Percentiles rank a stretch among this genome's conserved stretches.
These are phyloP conservation scores for Ogataea chonburiensis DNA, from an alignment of 805 yeast species.

Conservation along the genomic window DNA sequence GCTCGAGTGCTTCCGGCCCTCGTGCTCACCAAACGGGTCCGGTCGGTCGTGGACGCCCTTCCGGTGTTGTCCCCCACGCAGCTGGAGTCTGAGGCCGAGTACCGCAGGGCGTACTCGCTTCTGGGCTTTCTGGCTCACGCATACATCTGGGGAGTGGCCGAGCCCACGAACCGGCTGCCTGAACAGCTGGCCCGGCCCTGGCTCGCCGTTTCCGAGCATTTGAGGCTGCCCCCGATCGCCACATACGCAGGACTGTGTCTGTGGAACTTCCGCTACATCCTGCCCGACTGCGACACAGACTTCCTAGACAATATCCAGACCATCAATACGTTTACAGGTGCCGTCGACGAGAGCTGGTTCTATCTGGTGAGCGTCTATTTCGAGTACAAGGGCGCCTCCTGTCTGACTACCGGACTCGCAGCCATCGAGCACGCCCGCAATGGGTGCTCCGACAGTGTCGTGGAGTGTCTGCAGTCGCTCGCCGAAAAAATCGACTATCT, in stretches of 20 bases:
- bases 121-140: slow-evolving; percentile 83
- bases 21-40: slow-evolving; percentile 59
- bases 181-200: slow-evolving; percentile 68
- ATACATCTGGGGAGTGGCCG: slow-evolving; percentile 80
- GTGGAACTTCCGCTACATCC: slow-evolving; percentile 77
- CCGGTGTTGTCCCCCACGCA: slow-evolving; percentile 53
- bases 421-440: slow-evolving; percentile 58
- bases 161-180: slow-evolving; percentile 65
- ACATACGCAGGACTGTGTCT: slow-evolving; percentile 85
- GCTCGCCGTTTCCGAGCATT: slow-evolving; percentile 50
- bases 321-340: slow-evolving; percentile 82
- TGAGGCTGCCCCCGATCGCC: slow-evolving; percentile 81
- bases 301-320: slow-evolving; percentile 71
- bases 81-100: slow-evolving; percentile 47
- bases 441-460: slow-evolving; percentile 42
- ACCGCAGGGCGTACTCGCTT: slow-evolving; percentile 77
- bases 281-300: slow-evolving; percentile 39
- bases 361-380: slow-evolving; percentile 84
- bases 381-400: slow-evolving; percentile 76
- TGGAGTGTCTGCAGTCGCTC: slow-evolving; percentile 51
- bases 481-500: slow-evolving; percentile 76
- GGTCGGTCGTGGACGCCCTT: slow-evolving; percentile 60
- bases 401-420: slow-evolving; percentile 63
- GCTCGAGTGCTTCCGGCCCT: slow-evolving; percentile 70
- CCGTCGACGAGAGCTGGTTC: slow-evolving; percentile 92